Evolutionary conservation across 306 rosid genomes (phyloP).

Genomic region (Prunus fruticosa): DNA sequence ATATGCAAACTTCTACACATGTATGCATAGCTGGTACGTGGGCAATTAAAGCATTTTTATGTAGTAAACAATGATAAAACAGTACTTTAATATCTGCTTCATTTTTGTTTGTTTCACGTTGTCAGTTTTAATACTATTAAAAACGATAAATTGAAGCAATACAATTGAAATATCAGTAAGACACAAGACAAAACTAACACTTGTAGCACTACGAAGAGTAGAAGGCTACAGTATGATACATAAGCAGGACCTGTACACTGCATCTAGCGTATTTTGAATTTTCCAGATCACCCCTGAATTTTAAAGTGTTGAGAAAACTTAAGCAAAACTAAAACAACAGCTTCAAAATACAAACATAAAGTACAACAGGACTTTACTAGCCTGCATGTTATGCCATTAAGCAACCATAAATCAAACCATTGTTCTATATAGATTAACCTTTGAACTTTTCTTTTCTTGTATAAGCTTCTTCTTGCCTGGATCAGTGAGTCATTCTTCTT

Average conservation of each 20-base stretch:
- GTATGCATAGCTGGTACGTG: neutral
- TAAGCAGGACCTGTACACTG: neutral
- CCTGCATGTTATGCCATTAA: too few species aligned
- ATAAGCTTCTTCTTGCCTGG: neutral
- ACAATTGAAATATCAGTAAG: too few species aligned
- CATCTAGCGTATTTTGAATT: neutral
- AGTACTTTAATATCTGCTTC: too few species aligned
- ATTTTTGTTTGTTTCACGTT: too few species aligned
- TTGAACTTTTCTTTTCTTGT: neutral
- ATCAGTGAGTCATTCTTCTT: too few species aligned
- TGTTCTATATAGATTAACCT: neutral
- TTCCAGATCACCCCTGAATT: neutral
- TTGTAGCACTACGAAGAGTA: neutral
- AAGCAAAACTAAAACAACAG: neutral
- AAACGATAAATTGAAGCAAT: too few species aligned
- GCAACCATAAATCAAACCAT: neutral
- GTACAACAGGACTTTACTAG: too few species aligned
- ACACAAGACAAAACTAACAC: neutral
- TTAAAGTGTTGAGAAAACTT: too few species aligned
- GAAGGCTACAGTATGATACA: neutral
- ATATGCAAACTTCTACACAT: neutral
- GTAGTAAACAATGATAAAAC: too few species aligned
- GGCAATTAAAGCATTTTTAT: too few species aligned
- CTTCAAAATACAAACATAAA: too few species aligned
- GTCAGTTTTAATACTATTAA: too few species aligned